Base-by-base conservation (phyloP, 1,284 basidiomycete genomes). In the Schizophyllum commune region DNA sequence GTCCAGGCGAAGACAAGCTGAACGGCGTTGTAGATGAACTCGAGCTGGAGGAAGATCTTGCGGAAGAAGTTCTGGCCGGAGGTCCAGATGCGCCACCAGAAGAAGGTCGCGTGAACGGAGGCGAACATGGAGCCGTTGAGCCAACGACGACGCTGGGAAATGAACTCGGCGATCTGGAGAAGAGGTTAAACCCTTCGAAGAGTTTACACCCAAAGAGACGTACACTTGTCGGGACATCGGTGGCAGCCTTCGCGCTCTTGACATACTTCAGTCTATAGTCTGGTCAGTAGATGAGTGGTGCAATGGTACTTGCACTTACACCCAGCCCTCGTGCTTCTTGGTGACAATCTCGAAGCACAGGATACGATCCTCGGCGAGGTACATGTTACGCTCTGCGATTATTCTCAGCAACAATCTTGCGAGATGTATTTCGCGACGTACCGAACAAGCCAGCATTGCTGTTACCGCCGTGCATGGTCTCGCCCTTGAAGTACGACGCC, bases 261-360 rank as follows among this genome's bases (percentile, higher is more conserved):
- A 95, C 92, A 70, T 96, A 96, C 75, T 90, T 91, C 66, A 95
- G 77, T 21, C 90, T 91, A 65, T 39, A 63, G 53, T 62, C 56
- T 13, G 19, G 59, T 55, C 21, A 62, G 60, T 66, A 33, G 63
- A 39, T 60, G 58, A 57, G 53, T 55, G 55, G 57, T 5, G 33
- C n/a, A 60, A 27, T 55, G 58, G 32, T 32, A 20, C 62, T 20
- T 62, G 53, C 19, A 80, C 89, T 68, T 77, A 91, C 88, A 84
- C 80, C 90, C 89, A 92, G 55, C 84, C 87, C 71, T 91, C 89
- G 27, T 77, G 77, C 71, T 91, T 91, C 81, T 98, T 98, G 4
- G 95, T 96, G 58, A 98, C 93, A 58, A 99, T 92, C 75, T 98
- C 96, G 75, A 97, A 99, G 74, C 96, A 98, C 55, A 97, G 77